Conservation (phyloP, 2,329 filamentous ascomycete species). For the Chrysoporthe deuterocubensis region DNA sequence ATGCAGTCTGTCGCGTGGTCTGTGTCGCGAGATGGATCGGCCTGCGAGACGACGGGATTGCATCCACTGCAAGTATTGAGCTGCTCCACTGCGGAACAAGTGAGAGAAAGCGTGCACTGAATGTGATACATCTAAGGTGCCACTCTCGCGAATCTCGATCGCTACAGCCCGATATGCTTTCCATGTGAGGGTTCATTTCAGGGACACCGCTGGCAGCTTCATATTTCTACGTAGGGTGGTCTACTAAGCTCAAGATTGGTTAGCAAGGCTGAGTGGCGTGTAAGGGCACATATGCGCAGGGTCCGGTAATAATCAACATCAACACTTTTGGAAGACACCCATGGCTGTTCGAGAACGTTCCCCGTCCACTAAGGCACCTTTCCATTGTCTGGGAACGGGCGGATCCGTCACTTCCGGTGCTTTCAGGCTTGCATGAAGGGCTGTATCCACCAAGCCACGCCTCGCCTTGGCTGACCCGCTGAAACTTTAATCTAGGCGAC, state of each 20-base stretch:
- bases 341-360: not conserved
- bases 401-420: not conserved
- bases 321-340: not conserved
- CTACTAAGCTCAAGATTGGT: not conserved
- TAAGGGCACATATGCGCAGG: not conserved
- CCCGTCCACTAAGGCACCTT: not conserved
- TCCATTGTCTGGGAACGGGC: not conserved
- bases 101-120: not conserved
- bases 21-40: not conserved
- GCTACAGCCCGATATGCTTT: not conserved
- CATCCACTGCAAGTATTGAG: not conserved
- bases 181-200: not conserved
- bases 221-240: not conserved
- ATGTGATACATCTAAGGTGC: not conserved
- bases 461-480: constrained; percentile 10
- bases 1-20: not conserved
- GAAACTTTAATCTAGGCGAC: constrained; percentile 9
- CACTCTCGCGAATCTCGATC: not conserved
- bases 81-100: not conserved
- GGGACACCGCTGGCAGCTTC: not conserved
- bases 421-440: not conserved
- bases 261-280: not conserved
- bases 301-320: not conserved
- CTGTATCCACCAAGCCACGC: constrained; percentile 9
- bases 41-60: not conserved